Evolutionary conservation across 2,329 filamentous ascomycete genomes (phyloP).

Genomic region (Pseudopithomyces maydicus): DNA sequence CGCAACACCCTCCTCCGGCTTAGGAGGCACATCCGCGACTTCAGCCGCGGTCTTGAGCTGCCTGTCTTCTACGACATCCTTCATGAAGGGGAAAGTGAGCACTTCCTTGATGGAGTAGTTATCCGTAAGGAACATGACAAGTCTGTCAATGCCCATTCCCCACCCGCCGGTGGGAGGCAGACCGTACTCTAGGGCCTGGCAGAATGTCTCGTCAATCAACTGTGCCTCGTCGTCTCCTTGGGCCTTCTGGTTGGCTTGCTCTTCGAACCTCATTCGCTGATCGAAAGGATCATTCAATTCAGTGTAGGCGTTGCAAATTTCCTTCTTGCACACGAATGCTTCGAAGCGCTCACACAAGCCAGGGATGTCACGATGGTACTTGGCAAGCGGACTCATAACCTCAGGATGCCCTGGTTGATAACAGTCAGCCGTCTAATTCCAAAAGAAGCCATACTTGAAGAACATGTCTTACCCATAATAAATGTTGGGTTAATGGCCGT

Average conservation of each 20-base stretch:
- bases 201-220: constrained; percentile 85
- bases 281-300: constrained; percentile 98
- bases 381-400: constrained; percentile 95
- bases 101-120: constrained; percentile 97
- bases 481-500: constrained; percentile 93
- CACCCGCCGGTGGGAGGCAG: constrained; percentile 90
- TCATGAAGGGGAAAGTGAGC: constrained; percentile 96
- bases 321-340: constrained; percentile 95
- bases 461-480: constrained; percentile 73
- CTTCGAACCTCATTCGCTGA: constrained; percentile 77
- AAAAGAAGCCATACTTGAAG: constrained; percentile 62
- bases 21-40: constrained; percentile 63
- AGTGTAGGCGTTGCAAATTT: constrained; percentile 95
- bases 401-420: constrained; percentile 62
- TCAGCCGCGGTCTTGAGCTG: constrained; percentile 64
- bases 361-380: constrained; percentile 74
- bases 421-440: constrained; percentile 40
- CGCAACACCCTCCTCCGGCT: constrained; percentile 63
- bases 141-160: constrained; percentile 88
- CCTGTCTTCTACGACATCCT: constrained; percentile 57
- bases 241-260: constrained; percentile 88
- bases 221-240: constrained; percentile 98
- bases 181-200: constrained; percentile 85
- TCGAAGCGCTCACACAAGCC: constrained; percentile 90
- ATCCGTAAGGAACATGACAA: constrained; percentile 85